Evolutionary conservation across 1,284 basidiomycete genomes (phyloP).

Genomic region (Exobasidium rhododendri): DNA sequence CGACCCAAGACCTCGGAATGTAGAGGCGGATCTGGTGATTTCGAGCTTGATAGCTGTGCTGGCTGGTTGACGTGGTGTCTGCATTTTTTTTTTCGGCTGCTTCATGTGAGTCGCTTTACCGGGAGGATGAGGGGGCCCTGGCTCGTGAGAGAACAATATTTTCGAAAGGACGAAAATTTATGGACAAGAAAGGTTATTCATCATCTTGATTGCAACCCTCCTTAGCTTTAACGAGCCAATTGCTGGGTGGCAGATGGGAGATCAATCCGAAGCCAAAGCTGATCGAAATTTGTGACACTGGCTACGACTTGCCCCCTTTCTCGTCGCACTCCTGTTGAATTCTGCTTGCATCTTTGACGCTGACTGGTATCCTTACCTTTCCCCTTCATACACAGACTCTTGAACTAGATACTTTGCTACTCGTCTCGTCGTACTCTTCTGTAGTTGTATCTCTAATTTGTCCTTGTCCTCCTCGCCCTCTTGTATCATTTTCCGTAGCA

Average conservation of each 20-base stretch:
- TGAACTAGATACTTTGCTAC: slow-evolving; percentile 9
- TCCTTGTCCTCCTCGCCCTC: neutral
- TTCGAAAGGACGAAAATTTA: neutral
- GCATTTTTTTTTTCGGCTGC: too few relatives aligned
- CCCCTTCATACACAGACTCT: slow-evolving; percentile 2
- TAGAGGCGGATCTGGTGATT: neutral
- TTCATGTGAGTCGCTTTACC: too few relatives aligned
- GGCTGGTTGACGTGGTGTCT: neutral
- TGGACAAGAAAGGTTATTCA: neutral
- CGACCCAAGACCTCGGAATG: slow-evolving; percentile 1
- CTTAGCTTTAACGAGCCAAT: neutral
- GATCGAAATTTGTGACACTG: too few relatives aligned
- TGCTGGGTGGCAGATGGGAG: neutral
- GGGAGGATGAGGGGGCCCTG: neutral
- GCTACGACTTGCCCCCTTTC: too few relatives aligned
- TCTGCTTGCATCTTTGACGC: too few relatives aligned
- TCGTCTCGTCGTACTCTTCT: neutral
- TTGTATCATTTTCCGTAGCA: neutral
- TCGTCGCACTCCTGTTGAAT: too few relatives aligned
- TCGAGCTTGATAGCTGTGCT: slow-evolving; percentile 1
- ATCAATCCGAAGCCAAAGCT: neutral
- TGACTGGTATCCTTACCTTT: neutral
- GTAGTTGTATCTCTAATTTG: neutral
- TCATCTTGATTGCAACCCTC: neutral
- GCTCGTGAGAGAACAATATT: neutral